phyloP scores from a whole-genome alignment of 345 rosid genomes.

The Geranium brycei region DNA sequence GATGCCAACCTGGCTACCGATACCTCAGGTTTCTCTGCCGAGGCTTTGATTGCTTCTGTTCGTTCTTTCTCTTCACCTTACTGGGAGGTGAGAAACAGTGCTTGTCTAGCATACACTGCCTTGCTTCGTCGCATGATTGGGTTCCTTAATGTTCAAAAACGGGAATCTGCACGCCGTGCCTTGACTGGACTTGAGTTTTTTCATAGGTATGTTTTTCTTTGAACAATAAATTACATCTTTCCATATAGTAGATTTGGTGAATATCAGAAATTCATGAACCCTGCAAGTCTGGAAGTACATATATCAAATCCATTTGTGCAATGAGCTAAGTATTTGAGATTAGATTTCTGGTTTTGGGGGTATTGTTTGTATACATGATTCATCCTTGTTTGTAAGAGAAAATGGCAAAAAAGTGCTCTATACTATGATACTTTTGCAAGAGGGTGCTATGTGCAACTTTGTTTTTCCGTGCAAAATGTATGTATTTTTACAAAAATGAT shows the following conservation, averaged over 20 bases:
- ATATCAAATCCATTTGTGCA: no score
- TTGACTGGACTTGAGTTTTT: conserved; percentile 92
- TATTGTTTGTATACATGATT: no score
- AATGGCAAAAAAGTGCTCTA: no score
- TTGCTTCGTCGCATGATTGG: conserved; percentile 85
- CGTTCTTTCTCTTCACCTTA: conserved; percentile 84
- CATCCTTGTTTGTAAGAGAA: no score
- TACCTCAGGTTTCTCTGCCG: conserved; percentile 91
- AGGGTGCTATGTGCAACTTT: no score
- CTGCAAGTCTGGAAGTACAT: no score
- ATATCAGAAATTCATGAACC: neutral
- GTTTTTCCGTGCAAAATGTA: no score
- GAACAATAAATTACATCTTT: conserved; percentile 3
- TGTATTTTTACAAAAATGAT: no score
- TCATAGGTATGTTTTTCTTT: conserved; percentile 54
- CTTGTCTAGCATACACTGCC: conserved; percentile 83
- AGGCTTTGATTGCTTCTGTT: conserved; percentile 68
- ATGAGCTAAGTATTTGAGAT: no score
- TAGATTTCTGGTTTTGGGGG: no score
- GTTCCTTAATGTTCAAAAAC: conserved; percentile 78
- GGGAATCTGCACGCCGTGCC: conserved; percentile 74
- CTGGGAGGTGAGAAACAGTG: conserved; percentile 96
- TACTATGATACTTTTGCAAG: no score
- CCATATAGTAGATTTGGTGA: neutral
- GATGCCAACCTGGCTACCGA: conserved; percentile 91